Conservation (phyloP, 75 land plant genomes). For the Pinus taeda region DNA sequence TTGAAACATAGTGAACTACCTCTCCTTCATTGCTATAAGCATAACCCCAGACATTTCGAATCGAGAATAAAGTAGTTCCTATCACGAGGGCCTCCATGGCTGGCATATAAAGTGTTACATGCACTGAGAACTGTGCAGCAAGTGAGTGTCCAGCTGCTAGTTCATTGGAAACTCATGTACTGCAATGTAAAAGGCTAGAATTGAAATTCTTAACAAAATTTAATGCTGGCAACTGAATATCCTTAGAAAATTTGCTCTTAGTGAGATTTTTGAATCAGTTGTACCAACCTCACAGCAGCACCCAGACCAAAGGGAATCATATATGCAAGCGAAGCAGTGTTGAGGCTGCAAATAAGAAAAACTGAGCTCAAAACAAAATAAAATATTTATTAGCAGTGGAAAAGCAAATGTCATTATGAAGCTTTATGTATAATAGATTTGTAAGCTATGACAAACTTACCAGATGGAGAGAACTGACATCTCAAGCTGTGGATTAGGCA, state of each 20-base stretch:
- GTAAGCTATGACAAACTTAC: slow-evolving; percentile 8
- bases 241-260: background rate
- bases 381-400: too few relatives aligned
- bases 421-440: slow-evolving; percentile 33
- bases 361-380: too few relatives aligned
- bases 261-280: too few relatives aligned
- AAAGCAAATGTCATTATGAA: background rate
- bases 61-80: slow-evolving; percentile 25
- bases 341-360: slow-evolving; percentile 23
- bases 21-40: slow-evolving; percentile 69
- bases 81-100: slow-evolving; percentile 39
- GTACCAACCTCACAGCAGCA: slow-evolving; percentile 44
- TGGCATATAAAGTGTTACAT: slow-evolving; percentile 30
- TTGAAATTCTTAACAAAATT: background rate
- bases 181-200: slow-evolving; percentile 14
- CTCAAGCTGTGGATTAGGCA: slow-evolving; percentile 71
- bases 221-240: background rate
- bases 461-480: slow-evolving; percentile 62
- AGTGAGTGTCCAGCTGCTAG: slow-evolving; percentile 59
- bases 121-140: slow-evolving; percentile 47
- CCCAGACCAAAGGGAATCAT: slow-evolving; percentile 62
- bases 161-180: slow-evolving; percentile 81
- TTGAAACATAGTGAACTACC: slow-evolving; percentile 62
- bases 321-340: slow-evolving; percentile 27
- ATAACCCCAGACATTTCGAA: slow-evolving; percentile 58